Evolutionary conservation across 2,329 filamentous ascomycete genomes (phyloP).

Genomic region (Xylariaceae sp.): DNA sequence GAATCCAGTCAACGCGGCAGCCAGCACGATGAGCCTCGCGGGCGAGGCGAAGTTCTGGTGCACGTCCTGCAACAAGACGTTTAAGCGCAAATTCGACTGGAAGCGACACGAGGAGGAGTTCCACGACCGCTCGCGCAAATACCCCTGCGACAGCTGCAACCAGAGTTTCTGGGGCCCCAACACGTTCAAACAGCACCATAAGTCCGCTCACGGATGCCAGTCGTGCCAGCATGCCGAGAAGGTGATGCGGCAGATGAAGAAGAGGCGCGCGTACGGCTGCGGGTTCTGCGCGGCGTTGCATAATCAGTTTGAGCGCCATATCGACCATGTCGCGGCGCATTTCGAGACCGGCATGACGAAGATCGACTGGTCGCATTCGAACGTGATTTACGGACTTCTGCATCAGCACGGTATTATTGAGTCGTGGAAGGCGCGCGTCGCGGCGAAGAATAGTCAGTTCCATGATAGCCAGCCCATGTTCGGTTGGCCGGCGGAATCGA

Average conservation of each 20-base stretch:
- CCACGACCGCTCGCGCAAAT: conserved; percentile 63
- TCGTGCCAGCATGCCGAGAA: conserved; percentile 61
- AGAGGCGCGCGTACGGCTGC: conserved; percentile 63
- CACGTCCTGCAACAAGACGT: conserved; percentile 54
- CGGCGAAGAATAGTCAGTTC: conserved; percentile 41
- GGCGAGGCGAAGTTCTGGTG: conserved; percentile 35
- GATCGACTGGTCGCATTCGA: conserved; percentile 63
- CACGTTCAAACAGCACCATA: conserved; percentile 64
- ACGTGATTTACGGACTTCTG: conserved; percentile 62
- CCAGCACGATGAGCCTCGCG: conserved; percentile 13
- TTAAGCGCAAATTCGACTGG: conserved; percentile 65
- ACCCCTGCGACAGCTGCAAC: conserved; percentile 63
- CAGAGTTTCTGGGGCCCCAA: conserved; percentile 64
- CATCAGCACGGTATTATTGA: conserved; percentile 58
- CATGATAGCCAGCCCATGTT: conserved; percentile 50
- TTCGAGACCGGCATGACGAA: conserved; percentile 60
- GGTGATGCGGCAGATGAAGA: conserved; percentile 57
- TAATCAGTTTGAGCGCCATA: conserved; percentile 59
- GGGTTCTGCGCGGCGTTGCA: conserved; percentile 62
- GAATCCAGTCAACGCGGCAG: too few relatives aligned
- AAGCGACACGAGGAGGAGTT: conserved; percentile 66
- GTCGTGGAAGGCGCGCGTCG: conserved; percentile 55
- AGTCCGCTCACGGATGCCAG: conserved; percentile 58
- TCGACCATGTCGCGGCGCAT: conserved; percentile 63
- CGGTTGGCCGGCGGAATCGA: conserved; percentile 55